phyloP scores from a whole-genome alignment of 345 rosid species.

The Hibiscus mutabilis region DNA sequence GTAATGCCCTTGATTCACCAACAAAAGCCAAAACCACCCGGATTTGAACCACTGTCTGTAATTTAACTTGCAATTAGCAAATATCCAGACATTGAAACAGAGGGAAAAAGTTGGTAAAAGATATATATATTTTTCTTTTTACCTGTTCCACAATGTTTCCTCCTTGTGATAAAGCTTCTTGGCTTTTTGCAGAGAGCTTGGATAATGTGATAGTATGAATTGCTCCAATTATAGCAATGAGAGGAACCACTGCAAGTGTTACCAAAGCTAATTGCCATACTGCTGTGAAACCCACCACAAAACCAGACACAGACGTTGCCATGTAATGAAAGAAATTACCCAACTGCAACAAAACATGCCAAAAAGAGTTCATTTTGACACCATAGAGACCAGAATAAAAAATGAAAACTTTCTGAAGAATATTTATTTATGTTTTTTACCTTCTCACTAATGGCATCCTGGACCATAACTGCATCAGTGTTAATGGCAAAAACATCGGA shows the following conservation, averaged over 20 bases:
- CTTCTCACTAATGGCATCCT: conserved; percentile 98
- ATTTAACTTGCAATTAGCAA: conserved; percentile 17
- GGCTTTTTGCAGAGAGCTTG: conserved; percentile 73
- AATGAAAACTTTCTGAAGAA: not conserved
- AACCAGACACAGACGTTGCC: conserved; percentile 93
- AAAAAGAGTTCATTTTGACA: conserved; percentile 6
- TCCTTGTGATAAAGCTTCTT: conserved; percentile 83
- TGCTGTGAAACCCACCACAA: conserved; percentile 91
- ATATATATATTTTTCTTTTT: not conserved
- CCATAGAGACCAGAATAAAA: not conserved
- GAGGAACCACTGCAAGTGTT: conserved; percentile 94
- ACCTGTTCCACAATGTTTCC: conserved; percentile 97
- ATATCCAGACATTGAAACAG: conserved; percentile 31
- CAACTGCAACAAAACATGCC: conserved; percentile 43
- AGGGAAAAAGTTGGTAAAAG: not conserved
- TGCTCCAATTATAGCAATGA: conserved; percentile 89
- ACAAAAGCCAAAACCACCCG: conserved; percentile 83
- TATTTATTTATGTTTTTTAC: conserved; percentile 24
- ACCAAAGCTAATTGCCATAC: conserved; percentile 99
- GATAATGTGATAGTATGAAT: conserved; percentile 70
- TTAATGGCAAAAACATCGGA: conserved; percentile 87
- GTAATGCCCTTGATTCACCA: conserved; percentile 80
- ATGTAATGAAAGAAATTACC: conserved; percentile 95
- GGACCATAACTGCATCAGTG: conserved; percentile 92
- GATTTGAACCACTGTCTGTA: conserved; percentile 86